Evolutionary conservation across 495 filamentous ascomycete species (phyloP), one percentile per base, ranked within the genome.

Genomic region (Talaromyces wortmannii): DNA sequence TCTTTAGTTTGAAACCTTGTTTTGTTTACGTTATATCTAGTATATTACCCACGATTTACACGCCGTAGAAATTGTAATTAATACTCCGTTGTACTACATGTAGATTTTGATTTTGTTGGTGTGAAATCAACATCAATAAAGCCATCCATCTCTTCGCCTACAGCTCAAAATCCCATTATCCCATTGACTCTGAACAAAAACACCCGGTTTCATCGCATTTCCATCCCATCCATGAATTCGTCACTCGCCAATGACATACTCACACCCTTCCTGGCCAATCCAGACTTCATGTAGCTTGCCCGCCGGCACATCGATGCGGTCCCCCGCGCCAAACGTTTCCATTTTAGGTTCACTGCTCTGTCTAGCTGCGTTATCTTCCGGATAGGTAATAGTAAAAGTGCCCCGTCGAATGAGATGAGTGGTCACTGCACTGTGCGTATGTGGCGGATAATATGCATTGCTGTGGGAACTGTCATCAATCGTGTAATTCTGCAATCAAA

Each of bases 191-290:
- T 8, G n/a, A 40, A 55, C 6, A 1, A 23, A 42, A 4, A 23
- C 23, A 43, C 44, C 30, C 42, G 6, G 5, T 16, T 17, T 18
- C 29, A 6, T 32, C 15, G 23, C 4, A 2, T 23, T 23, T 23
- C 2, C 23, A 4, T 23, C 23, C 4, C 23, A 23, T 23, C 23
- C 23, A 2, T 23, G 4, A 23, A 23, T n/a, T 54, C 32, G 10
- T 72, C 65, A 90, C 65, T 91, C 89, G 16, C 90, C 90, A 68
- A 94, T 90, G 17, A 92, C 87, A 74, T 90, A 91, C 42, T 88
- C 90, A 70, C 90, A 95, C 0, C 90, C 90, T 52, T 84, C 75
- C 1, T 65, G 42, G 0, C 90, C 89, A 59, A 92, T 83, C 90
- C 89, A 94, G 16, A 94, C 89, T 75, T 94, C 90, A 70, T 94